Evolutionary conservation across 768 basidiomycete genomes (phyloP).

Genomic region (Termitomyces sp.): DNA sequence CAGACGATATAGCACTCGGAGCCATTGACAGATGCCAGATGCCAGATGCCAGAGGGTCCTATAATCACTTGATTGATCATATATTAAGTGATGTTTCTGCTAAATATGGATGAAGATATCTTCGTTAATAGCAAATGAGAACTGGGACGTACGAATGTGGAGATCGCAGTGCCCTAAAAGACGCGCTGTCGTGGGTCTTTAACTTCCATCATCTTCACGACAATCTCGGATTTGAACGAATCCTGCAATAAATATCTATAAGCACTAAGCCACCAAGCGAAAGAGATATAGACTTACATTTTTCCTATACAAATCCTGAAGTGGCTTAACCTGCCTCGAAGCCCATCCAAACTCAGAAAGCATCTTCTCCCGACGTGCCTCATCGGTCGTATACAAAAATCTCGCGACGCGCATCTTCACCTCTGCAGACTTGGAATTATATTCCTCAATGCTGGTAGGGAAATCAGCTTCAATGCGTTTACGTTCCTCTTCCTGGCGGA

Average conservation of each 20-base stretch:
- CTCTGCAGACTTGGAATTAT: conserved; percentile 32
- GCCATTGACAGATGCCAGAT: no score
- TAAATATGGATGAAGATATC: not conserved
- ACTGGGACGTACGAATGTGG: not conserved
- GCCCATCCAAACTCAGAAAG: conserved; percentile 49
- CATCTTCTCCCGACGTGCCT: conserved; percentile 40
- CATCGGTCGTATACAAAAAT: conserved; percentile 33
- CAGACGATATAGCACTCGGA: no score
- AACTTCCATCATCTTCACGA: conserved; percentile 19
- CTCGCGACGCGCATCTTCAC: conserved; percentile 46
- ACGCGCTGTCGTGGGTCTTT: conserved; percentile 22
- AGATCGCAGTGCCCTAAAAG: not conserved
- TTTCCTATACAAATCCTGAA: conserved; percentile 34
- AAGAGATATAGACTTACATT: conserved; percentile 35
- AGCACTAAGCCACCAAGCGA: not conserved
- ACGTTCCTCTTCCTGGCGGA: conserved; percentile 20
- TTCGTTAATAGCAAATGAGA: not conserved
- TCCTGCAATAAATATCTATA: conserved; percentile 5
- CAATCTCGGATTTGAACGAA: conserved; percentile 20
- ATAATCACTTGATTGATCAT: not conserved
- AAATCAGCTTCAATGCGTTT: conserved; percentile 26
- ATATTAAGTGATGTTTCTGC: not conserved
- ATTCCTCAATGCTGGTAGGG: conserved; percentile 32
- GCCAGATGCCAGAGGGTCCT: no score
- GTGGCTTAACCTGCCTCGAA: conserved; percentile 42